phyloP scores from a whole-genome alignment of 2,329 filamentous ascomycete species.

The Waltergamsia citrina region DNA sequence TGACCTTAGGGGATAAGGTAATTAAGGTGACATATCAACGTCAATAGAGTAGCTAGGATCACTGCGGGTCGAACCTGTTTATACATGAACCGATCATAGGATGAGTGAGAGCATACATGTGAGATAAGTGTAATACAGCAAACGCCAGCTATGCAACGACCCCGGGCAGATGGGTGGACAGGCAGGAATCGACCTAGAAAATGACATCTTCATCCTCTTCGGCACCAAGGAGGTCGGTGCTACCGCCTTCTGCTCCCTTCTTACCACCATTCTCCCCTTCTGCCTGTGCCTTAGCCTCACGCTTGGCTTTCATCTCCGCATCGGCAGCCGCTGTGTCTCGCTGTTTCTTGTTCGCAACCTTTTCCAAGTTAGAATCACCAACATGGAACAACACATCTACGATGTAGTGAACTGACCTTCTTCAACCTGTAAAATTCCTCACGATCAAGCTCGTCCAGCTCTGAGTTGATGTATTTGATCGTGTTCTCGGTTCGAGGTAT shows the following conservation, averaged over 20 bases:
- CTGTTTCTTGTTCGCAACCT: conserved; percentile 75
- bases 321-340: conserved; percentile 64
- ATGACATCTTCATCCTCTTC: conserved; percentile 80
- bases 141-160: too few species aligned
- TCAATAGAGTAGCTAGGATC: too few species aligned
- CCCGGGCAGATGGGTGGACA: conserved; percentile 4
- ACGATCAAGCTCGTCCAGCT: conserved; percentile 92
- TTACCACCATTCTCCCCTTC: conserved; percentile 21
- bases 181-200: conserved; percentile 42
- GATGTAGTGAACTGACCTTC: conserved; percentile 41
- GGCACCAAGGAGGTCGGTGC: conserved; percentile 61
- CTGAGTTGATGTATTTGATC: conserved; percentile 99
- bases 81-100: too few species aligned
- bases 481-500: conserved; percentile 98
- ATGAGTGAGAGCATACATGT: too few species aligned
- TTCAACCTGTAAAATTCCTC: conserved; percentile 98
- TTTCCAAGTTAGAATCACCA: conserved; percentile 4
- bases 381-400: neutral
- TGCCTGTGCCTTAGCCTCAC: conserved; percentile 31
- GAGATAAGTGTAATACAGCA: too few species aligned
- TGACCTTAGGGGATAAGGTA: conserved; percentile 64
- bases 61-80: too few species aligned
- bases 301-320: conserved; percentile 67
- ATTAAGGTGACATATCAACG: conserved; percentile 97
- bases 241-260: conserved; percentile 28